Conservation (phyloP, 306 rosid genomes). For the Canavalia ensiformis region DNA sequence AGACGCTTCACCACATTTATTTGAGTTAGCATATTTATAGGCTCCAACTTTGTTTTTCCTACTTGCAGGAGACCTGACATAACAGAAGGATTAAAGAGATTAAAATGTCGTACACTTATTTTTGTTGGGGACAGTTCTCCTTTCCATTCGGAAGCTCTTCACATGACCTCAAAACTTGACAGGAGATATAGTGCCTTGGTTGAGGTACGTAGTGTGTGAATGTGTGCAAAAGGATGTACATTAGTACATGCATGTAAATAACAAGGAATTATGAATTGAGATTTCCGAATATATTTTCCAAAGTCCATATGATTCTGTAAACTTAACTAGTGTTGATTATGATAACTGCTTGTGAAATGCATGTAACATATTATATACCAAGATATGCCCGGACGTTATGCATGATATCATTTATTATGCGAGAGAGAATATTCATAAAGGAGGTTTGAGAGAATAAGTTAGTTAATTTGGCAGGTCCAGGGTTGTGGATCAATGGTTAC, state of each 20-base stretch:
- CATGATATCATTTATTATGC: slow-evolving; percentile 2
- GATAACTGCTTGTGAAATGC: neutral
- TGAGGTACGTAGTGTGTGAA: slow-evolving; percentile 64
- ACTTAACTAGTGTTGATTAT: slow-evolving; percentile 10
- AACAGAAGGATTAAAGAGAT: slow-evolving; percentile 71
- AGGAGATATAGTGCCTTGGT: slow-evolving; percentile 84
- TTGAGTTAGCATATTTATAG: slow-evolving; percentile 11
- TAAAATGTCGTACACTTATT: slow-evolving; percentile 87
- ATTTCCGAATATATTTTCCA: no score
- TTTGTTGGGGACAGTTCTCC: slow-evolving; percentile 97
- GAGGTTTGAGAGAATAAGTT: neutral
- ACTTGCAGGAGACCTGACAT: slow-evolving; percentile 83
- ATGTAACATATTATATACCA: neutral
- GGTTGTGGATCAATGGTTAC: slow-evolving; percentile 98
- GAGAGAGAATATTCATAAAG: neutral
- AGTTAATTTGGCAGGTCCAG: slow-evolving; percentile 73
- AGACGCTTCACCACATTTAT: neutral
- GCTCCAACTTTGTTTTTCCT: slow-evolving; percentile 38
- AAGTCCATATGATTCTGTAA: neutral
- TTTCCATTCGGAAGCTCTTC: slow-evolving; percentile 88
- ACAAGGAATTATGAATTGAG: neutral
- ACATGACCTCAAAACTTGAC: slow-evolving; percentile 86
- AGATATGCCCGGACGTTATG: neutral
- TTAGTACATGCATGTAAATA: neutral
- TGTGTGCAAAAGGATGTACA: neutral